Percentiles rank a stretch among this genome's conserved stretches.
These are phyloP conservation scores for Penicillium crystallinum DNA, from an alignment of 495 filamentous ascomycete species.

Conservation along the genomic window DNA sequence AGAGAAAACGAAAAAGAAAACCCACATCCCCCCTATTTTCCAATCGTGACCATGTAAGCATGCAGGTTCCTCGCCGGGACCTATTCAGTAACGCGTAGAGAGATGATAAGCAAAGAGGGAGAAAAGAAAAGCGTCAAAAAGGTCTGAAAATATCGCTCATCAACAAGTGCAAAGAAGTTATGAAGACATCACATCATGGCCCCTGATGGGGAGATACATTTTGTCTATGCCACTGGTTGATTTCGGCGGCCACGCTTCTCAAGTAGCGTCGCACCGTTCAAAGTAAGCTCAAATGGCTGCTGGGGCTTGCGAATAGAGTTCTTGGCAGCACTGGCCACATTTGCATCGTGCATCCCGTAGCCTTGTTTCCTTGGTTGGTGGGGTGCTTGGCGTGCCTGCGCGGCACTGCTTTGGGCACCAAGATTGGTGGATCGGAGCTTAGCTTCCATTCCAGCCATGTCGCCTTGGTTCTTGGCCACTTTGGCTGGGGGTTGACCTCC, in stretches of 20 bases:
- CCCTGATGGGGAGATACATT: conserved; percentile 1
- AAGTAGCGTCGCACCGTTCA: conserved; percentile 83
- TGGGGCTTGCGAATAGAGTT: conserved; percentile 64
- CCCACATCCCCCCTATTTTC: neutral
- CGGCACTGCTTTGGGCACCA: conserved; percentile 47
- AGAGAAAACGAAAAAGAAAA: conserved; percentile 5
- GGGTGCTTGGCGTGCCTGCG: conserved; percentile 54
- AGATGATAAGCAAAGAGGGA: neutral
- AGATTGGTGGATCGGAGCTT: conserved; percentile 79
- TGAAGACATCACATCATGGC: conserved; percentile 6
- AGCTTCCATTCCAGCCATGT: conserved; percentile 77
- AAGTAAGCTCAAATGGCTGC: conserved; percentile 77
- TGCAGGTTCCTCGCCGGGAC: conserved; percentile 2
- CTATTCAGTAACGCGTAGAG: conserved; percentile 3
- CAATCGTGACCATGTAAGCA: conserved; percentile 8
- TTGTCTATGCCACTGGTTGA: conserved; percentile 26
- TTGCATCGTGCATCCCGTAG: conserved; percentile 76
- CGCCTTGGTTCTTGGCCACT: conserved; percentile 58
- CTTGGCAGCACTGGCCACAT: conserved; percentile 73
- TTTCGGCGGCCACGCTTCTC: conserved; percentile 59
- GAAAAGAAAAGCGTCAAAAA: conserved; percentile 1
- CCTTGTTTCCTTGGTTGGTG: conserved; percentile 54
- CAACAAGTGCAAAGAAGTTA: conserved; percentile 2
- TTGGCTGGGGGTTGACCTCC: conserved; percentile 55
- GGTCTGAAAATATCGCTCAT: conserved; percentile 8